Conservation (phyloP, 2,329 filamentous ascomycete genomes). For the Daldinia sp. region DNA sequence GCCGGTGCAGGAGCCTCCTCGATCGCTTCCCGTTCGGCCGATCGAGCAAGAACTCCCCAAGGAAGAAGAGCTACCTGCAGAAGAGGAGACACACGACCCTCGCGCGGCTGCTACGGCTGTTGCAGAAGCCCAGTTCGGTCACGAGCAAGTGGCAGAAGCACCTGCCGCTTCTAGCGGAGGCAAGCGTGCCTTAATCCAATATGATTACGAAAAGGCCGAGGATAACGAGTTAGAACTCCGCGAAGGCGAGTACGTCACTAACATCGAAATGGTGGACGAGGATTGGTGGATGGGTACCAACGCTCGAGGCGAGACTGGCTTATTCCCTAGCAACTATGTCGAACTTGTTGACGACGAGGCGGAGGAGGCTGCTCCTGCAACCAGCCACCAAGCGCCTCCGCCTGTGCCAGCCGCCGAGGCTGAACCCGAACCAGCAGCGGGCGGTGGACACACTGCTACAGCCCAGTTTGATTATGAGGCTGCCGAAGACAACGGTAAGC, state of each 20-base stretch:
- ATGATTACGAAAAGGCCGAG: conserved; percentile 97
- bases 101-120: conserved; percentile 71
- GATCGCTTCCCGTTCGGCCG: conserved; percentile 72
- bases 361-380: conserved; percentile 49
- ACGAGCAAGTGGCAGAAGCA: conserved; percentile 53
- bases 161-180: conserved; percentile 62
- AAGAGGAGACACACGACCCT: conserved; percentile 70
- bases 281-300: conserved; percentile 99
- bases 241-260: conserved; percentile 88
- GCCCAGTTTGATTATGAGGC: conserved; percentile 97
- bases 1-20: conserved; percentile 63
- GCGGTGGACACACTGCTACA: conserved; percentile 75
- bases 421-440: conserved; percentile 48
- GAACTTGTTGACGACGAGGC: conserved; percentile 77
- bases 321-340: conserved; percentile 98
- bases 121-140: conserved; percentile 60
- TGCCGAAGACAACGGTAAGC: conserved; percentile 87
- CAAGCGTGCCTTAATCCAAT: conserved; percentile 83
- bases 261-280: conserved; percentile 97
- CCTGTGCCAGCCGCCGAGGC: conserved; percentile 52
- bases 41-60: conserved; percentile 72
- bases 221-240: conserved; percentile 94
- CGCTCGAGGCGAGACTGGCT: conserved; percentile 81
- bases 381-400: conserved; percentile 44
- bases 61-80: conserved; percentile 74